A percentile compares a stretch with the other conserved stretches of the same genome.
Evolutionary conservation across 1,139 yeast species (phyloP).

Genomic region (Suhomyces coccinellae): DNA sequence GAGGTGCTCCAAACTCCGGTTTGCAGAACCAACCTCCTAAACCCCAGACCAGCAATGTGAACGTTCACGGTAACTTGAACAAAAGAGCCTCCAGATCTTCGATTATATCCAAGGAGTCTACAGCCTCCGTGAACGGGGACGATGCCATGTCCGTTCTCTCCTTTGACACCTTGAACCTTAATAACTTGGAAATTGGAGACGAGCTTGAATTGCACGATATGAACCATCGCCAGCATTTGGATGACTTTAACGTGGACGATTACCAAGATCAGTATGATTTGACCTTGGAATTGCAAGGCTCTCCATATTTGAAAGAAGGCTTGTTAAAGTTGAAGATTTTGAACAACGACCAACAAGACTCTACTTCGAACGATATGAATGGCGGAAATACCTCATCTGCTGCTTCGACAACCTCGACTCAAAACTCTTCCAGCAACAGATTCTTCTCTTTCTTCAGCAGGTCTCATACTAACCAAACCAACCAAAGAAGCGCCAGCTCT

Average conservation of each 20-base stretch:
- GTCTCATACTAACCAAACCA: constrained; percentile 6
- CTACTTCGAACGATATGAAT: constrained; percentile 19
- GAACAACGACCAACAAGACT: constrained; percentile 43
- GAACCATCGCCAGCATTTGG: constrained; percentile 25
- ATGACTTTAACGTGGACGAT: constrained; percentile 43
- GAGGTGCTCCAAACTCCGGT: constrained; percentile 12
- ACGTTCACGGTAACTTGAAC: constrained; percentile 19
- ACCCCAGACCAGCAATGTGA: constrained; percentile 1
- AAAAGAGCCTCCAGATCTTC: constrained; percentile 40
- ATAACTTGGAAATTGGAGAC: constrained; percentile 19
- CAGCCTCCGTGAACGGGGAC: constrained; percentile 25
- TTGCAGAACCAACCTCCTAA: constrained; percentile 5
- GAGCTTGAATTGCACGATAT: constrained; percentile 11
- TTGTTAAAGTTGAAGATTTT: constrained; percentile 52
- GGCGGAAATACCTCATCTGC: constrained; percentile 22
- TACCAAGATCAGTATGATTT: constrained; percentile 58
- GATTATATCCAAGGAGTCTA: constrained; percentile 34
- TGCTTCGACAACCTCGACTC: constrained; percentile 24
- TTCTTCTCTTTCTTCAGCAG: constrained; percentile 30
- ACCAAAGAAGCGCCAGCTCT: constrained; percentile 5
- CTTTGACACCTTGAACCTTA: constrained; percentile 34
- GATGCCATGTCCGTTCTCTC: constrained; percentile 41
- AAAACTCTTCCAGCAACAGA: constrained; percentile 18
- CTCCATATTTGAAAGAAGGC: constrained; percentile 83
- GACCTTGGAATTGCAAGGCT: constrained; percentile 63